Base-by-base conservation (phyloP, 2,329 filamentous ascomycete species). In the Botrytis squamosa region DNA sequence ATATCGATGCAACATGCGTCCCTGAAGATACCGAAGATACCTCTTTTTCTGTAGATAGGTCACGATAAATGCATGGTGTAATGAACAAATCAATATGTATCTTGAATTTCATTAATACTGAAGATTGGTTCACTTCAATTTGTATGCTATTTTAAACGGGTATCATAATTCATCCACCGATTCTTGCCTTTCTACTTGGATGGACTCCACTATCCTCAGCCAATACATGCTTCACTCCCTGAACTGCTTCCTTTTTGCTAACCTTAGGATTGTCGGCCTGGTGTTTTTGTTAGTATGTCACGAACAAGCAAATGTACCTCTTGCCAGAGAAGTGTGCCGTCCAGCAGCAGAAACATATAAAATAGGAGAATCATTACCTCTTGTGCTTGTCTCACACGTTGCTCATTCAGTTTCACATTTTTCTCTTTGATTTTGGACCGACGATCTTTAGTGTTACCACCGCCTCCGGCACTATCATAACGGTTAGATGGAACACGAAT, bases 321-420 rank as follows among this genome's bases (percentile, higher is more conserved):
- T 55, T 9, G 46, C 22, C 16, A n/a, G 25, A 49, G 46, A 29
- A 16, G 14, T 29, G 46, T 68, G 46, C 65, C 16, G n/a, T 14
- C 18, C 46, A 68, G 36, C 10, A 55, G 38, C 40, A 55, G 52
- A 49, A 57, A 7, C 65, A 60, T 46, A 33, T 18, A 40, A 33
- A 60, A 33, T 2, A 40, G 36, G 38, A 22, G 36, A 20, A 44
- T 14, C 64, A 20, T 64, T 66, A 69, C 71, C 71, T 79, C 80
- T 57, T 80, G 75, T 73, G 78, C 77, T 46, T 75, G 75, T 20
- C 78, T 75, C 5, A 76, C 49, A 6, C 80, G 76, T 73, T 81
- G 86, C 76, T 90, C 93, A 77, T 93, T 89, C 68, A 98, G 87
- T 84, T 95, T 95, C 79, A 88, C 86, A 84, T 98, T 98, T 88